Percentiles rank a stretch among this genome's conserved stretches.
These are phyloP conservation scores for Naganishia albida DNA, from an alignment of 1,284 basidiomycete species.

Conservation along the genomic window DNA sequence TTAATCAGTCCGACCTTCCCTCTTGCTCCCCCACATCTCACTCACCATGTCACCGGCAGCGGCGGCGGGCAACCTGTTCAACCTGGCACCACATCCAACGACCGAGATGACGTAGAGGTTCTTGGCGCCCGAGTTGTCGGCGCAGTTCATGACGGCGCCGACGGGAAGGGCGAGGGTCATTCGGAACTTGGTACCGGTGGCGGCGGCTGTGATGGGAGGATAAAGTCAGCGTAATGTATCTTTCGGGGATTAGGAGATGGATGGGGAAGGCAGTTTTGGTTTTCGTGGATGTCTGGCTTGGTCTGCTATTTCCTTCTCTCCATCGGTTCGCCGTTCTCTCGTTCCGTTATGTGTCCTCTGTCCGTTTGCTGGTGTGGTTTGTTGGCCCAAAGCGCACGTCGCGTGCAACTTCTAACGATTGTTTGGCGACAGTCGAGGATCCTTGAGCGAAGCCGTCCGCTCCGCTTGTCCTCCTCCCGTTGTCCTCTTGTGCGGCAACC, in stretches of 20 bases:
- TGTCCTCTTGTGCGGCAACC: background rate
- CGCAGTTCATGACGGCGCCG: constrained; percentile 98
- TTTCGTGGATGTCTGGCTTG: background rate
- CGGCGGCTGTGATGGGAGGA: constrained; percentile 46
- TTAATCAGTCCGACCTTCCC: background rate
- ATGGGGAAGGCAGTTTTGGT: background rate
- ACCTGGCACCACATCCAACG: constrained; percentile 84
- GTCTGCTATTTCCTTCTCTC: constrained; percentile 4
- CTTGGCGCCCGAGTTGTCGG: constrained; percentile 99
- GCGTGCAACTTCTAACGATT: background rate
- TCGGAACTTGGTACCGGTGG: constrained; percentile 92
- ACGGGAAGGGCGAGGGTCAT: constrained; percentile 91
- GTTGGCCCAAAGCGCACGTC: background rate
- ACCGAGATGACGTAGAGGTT: constrained; percentile 60
- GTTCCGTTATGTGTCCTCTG: background rate
- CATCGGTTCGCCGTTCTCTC: background rate
- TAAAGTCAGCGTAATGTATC: constrained; percentile 1
- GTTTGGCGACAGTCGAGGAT: background rate
- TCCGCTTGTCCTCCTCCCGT: background rate
- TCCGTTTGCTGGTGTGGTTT: too few relatives aligned
- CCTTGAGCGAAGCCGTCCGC: background rate
- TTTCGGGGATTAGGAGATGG: background rate
- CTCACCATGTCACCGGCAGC: constrained; percentile 92
- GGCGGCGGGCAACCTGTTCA: constrained; percentile 97
- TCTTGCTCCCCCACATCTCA: background rate